Evolutionary conservation across 805 yeast genomes (phyloP), one percentile per base, ranked within the genome.

Genomic region (Cyberlindnera bimundalis): DNA sequence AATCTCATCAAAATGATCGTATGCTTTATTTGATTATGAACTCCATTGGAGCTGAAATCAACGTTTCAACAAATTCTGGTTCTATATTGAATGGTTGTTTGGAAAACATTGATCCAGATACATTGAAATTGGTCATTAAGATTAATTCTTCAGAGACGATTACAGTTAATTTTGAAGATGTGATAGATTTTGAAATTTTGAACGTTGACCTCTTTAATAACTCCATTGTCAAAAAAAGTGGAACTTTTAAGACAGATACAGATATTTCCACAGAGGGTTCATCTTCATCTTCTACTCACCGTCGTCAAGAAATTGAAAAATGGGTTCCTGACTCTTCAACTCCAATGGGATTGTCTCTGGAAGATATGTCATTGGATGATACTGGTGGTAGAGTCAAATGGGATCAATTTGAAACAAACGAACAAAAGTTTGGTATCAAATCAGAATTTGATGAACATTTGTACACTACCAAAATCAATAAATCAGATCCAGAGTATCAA

Each of bases 341-440:
- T 39, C 33, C 47, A 17, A 46, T 20, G 33, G 56, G 31, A 24
- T 20, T 34, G 9, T 46, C 43, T 19, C 41, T 40, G 54, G 61
- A 29, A 47, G 61, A 44, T 4, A 35, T 30, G 31, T 33, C 61
- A 0, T 60, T 76, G 20, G 76, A 71, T 13, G 75, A 70, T 27
- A 60, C 56, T 17, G 46, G 47, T 17, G 65, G 40, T 6, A 8
- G 31, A 6, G 14, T 62, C 13, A 56, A 59, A 9, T 93, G 98
- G 98, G 96, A 93, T 65, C 99, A 93, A 67, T 93, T 93, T 64
- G 84, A 85, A 39, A 91, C 79, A n/a, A 93, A 93, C 62, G 84
- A 86, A 60, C 74, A 79, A 43, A 83, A 85, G 64, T 93, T 93
- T 61, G 97, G 97, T 28, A 82, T 93, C 35, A 81, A 77, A 49